phyloP scores from a whole-genome alignment of 2,329 filamentous ascomycete genomes.

The Sporothrix euskadiensis region DNA sequence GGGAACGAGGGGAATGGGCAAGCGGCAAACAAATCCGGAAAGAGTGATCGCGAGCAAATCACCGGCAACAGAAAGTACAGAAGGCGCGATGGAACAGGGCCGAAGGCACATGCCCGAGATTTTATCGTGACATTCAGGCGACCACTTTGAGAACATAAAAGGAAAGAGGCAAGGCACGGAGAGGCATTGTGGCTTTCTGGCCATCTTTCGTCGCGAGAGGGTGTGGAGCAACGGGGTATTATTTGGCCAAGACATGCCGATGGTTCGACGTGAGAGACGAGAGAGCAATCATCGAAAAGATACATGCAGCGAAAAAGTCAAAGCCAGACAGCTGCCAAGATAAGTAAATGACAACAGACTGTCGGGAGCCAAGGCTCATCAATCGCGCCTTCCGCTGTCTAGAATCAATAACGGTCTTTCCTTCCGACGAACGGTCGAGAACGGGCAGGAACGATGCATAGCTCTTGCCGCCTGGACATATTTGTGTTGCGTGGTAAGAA shows the following conservation, averaged over 20 bases:
- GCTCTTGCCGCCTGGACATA: not conserved
- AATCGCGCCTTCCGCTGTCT: not conserved
- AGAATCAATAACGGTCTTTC: not conserved
- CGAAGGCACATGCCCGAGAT: constrained; percentile 10
- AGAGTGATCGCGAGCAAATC: constrained; percentile 11
- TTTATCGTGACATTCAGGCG: constrained; percentile 26
- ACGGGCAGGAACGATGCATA: not conserved
- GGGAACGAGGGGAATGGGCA: not conserved
- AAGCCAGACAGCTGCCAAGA: not conserved
- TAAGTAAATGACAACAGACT: not conserved
- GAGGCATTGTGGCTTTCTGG: not conserved
- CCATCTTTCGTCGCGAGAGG: not conserved
- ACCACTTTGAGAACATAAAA: not conserved
- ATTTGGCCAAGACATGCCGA: constrained; percentile 15
- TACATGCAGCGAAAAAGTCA: not conserved
- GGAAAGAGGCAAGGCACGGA: not conserved
- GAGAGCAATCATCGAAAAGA: not conserved
- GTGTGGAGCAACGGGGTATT: constrained; percentile 3
- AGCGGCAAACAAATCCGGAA: constrained; percentile 13
- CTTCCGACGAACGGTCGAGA: not conserved
- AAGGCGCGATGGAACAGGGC: constrained; percentile 25
- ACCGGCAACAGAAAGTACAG: constrained; percentile 4
- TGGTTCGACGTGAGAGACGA: not conserved
- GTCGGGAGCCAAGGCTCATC: not conserved
- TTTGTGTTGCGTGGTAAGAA: not conserved